Conservation (phyloP, 148 eudicot species). For the Chenopodium album region DNA sequence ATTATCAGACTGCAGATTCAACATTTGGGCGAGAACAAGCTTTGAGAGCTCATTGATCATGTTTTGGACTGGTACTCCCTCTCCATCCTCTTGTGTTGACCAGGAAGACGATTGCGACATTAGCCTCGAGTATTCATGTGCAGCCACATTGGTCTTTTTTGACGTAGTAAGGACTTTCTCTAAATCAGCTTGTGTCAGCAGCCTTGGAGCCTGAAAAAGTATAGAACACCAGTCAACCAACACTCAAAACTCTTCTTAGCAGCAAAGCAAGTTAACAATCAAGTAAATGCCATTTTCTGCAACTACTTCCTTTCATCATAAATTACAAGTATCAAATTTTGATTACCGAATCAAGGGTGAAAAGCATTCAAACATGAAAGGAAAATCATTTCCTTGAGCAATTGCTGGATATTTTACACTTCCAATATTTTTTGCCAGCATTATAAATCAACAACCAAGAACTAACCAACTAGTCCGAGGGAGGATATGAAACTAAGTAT, state of each 20-base stretch:
- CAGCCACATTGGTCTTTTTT: constrained; percentile 63
- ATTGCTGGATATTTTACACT: not conserved
- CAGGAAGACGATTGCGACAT: constrained; percentile 45
- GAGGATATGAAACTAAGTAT: not conserved
- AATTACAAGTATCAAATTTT: too few species aligned
- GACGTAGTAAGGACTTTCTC: constrained; percentile 58
- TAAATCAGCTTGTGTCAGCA: constrained; percentile 61
- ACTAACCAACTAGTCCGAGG: not conserved
- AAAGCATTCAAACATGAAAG: not conserved
- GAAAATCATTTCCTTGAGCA: not conserved
- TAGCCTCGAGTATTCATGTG: constrained; percentile 61
- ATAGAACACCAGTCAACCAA: constrained; percentile 3
- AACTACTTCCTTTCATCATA: not conserved
- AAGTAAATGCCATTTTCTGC: not conserved
- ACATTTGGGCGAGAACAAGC: constrained; percentile 64
- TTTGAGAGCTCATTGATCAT: constrained; percentile 71
- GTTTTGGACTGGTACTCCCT: constrained; percentile 57
- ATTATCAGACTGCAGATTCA: constrained; percentile 53
- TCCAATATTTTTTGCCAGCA: not conserved
- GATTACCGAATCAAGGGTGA: not conserved
- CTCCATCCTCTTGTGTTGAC: constrained; percentile 44
- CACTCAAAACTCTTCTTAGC: not conserved
- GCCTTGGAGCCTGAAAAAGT: constrained; percentile 59
- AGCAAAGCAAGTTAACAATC: not conserved
- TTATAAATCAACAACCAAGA: not conserved